Evolutionary conservation across 495 filamentous ascomycete genomes (phyloP).

Genomic region (Bacidia gigantensis): DNA sequence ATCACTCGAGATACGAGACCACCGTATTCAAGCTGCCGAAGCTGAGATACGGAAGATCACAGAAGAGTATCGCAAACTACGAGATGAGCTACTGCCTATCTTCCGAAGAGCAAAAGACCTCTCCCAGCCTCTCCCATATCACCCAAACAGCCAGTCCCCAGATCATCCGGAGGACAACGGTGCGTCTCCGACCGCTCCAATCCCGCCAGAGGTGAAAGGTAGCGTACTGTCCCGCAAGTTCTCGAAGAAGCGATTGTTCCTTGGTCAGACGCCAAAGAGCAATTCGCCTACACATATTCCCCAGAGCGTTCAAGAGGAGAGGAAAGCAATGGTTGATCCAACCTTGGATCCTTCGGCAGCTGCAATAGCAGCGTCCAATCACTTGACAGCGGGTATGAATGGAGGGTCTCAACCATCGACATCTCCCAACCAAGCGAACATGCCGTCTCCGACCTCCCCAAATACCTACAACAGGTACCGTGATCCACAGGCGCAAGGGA

Average conservation of each 20-base stretch:
- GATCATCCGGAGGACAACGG: slow-evolving; percentile 25
- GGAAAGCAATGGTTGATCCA: slow-evolving; percentile 35
- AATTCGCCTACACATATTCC: slow-evolving; percentile 65
- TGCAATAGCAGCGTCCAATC: slow-evolving; percentile 59
- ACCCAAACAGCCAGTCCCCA: slow-evolving; percentile 20
- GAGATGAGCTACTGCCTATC: slow-evolving; percentile 82
- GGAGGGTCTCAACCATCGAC: slow-evolving; percentile 52
- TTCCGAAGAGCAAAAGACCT: slow-evolving; percentile 81
- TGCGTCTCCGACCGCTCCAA: slow-evolving; percentile 28
- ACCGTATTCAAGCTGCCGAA: slow-evolving; percentile 69
- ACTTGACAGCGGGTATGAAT: slow-evolving; percentile 57
- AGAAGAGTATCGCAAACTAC: slow-evolving; percentile 69
- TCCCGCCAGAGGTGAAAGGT: slow-evolving; percentile 25
- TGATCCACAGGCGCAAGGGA: slow-evolving; percentile 18
- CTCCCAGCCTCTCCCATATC: slow-evolving; percentile 66
- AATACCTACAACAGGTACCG: slow-evolving; percentile 34
- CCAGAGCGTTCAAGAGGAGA: slow-evolving; percentile 38
- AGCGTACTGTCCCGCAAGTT: slow-evolving; percentile 61
- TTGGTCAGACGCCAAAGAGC: slow-evolving; percentile 68
- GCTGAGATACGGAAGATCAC: slow-evolving; percentile 64
- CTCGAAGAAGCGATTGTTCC: slow-evolving; percentile 82
- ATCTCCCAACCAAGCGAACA: slow-evolving; percentile 30
- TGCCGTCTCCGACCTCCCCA: slow-evolving; percentile 78
- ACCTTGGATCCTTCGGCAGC: slow-evolving; percentile 48
- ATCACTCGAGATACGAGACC: slow-evolving; percentile 73